Conservation (phyloP, 768 basidiomycete species). For the Lactifluus volemus region DNA sequence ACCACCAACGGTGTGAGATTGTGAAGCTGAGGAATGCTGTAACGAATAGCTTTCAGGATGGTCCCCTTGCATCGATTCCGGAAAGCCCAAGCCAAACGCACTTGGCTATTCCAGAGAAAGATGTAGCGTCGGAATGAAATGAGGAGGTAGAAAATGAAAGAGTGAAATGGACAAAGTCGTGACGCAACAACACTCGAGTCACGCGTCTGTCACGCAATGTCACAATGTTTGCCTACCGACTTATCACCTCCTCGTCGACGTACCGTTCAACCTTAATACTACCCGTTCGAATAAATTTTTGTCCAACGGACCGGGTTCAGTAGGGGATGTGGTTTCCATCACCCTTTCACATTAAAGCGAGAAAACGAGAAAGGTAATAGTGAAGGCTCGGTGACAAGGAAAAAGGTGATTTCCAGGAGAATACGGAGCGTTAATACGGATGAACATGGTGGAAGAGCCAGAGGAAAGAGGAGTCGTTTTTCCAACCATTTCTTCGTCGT, state of each 20-base stretch:
- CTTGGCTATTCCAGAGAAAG: background rate
- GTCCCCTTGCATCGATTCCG: conserved; percentile 15
- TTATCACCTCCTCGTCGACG: conserved; percentile 13
- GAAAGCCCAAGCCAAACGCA: background rate
- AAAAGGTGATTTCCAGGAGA: background rate
- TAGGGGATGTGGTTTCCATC: background rate
- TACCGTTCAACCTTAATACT: conserved; percentile 1
- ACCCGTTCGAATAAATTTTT: background rate
- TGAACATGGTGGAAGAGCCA: conserved; percentile 11
- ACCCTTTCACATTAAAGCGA: conserved; percentile 1
- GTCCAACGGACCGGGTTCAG: conserved; percentile 4
- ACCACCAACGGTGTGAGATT: conserved; percentile 13
- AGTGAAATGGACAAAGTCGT: conserved; percentile 14
- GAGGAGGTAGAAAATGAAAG: background rate
- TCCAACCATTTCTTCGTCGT: conserved; percentile 17
- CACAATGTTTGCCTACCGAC: background rate
- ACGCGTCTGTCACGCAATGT: conserved; percentile 15
- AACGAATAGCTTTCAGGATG: conserved; percentile 11
- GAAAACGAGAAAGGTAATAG: background rate
- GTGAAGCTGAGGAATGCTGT: background rate
- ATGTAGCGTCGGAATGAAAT: background rate
- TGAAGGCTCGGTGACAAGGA: background rate
- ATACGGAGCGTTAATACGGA: conserved; percentile 6
- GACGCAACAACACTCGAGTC: conserved; percentile 12
- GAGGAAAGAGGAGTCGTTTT: conserved; percentile 12